phyloP scores from a whole-genome alignment of 208 protist species.

The Tritrichomonas foetus region DNA sequence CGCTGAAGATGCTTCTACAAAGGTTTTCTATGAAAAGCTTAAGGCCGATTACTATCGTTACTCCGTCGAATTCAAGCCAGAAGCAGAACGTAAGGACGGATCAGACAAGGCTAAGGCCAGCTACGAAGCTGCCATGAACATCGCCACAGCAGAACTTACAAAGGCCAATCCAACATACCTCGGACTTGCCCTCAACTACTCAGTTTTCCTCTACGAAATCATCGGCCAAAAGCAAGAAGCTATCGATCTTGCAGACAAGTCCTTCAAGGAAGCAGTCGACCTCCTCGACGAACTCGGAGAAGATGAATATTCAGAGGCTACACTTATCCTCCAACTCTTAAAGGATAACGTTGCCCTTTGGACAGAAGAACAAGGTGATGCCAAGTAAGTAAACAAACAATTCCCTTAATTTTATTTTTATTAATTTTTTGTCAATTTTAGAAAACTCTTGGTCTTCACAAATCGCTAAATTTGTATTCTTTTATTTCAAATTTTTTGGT shows the following conservation, averaged over 20 bases:
- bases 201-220: no score
- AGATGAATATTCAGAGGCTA: no score
- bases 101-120: conserved; percentile 47
- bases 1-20: neutral
- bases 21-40: conserved; percentile 10
- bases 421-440: no score
- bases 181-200: conserved; percentile 66
- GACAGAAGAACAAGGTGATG: no score
- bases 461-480: no score
- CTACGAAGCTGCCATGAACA: conserved; percentile 46
- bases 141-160: neutral
- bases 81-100: neutral
- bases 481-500: no score
- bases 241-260: conserved; percentile 49
- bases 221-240: no score
- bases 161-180: neutral
- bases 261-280: conserved; percentile 65
- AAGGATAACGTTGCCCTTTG: conserved; percentile 69
- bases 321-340: conserved; percentile 71
- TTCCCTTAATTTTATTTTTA: no score
- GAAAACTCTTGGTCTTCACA: no score
- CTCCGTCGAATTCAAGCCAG: neutral
- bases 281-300: no score
- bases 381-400: no score
- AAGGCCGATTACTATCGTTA: no score